Conservation (phyloP, 768 basidiomycete genomes). For the Naganishia vaughanmartiniae region DNA sequence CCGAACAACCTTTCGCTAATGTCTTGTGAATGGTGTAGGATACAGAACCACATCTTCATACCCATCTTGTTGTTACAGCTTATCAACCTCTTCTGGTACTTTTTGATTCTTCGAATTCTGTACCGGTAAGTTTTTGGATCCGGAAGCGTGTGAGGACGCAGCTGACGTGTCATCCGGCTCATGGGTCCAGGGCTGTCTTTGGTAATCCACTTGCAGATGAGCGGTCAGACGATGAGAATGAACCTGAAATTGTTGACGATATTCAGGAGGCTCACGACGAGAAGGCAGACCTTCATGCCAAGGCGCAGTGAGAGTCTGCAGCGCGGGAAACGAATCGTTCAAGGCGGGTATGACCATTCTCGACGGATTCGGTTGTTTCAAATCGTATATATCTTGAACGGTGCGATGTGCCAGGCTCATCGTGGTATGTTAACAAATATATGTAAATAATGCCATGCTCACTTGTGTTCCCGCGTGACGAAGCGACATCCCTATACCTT, state of each 20-base stretch:
- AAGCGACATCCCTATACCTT: too few relatives aligned
- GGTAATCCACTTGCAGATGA: constrained; percentile 58
- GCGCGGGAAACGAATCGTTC: neutral
- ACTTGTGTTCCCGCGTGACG: too few relatives aligned
- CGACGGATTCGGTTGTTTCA: neutral
- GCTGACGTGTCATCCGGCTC: constrained; percentile 7
- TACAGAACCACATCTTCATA: constrained; percentile 74
- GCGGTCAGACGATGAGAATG: constrained; percentile 65
- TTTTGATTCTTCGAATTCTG: constrained; percentile 73
- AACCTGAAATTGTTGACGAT: constrained; percentile 49
- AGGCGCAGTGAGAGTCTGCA: neutral
- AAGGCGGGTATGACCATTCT: neutral
- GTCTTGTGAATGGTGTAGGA: constrained; percentile 53
- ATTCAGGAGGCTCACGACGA: constrained; percentile 7
- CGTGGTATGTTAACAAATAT: neutral
- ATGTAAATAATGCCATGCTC: neutral
- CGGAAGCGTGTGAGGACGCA: neutral
- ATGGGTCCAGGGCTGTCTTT: constrained; percentile 58
- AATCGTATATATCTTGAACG: neutral
- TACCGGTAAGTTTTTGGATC: constrained; percentile 59
- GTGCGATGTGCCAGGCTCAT: neutral
- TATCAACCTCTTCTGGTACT: constrained; percentile 92
- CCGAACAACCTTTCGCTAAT: neutral
- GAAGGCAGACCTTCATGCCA: constrained; percentile 18
- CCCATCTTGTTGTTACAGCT: constrained; percentile 73